phyloP scores from a whole-genome alignment of 106 monocot species.

The Cymbidium sinense region DNA sequence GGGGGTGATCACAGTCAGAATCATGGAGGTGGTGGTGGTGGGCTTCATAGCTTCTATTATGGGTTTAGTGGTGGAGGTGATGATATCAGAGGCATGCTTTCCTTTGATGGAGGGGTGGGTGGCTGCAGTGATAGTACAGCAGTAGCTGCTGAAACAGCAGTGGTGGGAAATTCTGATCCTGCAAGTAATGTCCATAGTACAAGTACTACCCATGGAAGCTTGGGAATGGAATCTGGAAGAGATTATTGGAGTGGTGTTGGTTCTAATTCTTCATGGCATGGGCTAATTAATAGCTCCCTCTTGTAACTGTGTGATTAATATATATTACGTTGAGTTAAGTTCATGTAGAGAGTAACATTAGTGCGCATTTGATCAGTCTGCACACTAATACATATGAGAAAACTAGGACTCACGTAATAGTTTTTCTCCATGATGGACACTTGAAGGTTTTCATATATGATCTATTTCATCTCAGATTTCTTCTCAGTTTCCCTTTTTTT shows the following conservation, averaged over 20 bases:
- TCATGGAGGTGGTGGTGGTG: background rate
- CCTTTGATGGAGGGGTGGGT: slow-evolving; percentile 6
- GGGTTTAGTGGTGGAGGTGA: slow-evolving; percentile 11
- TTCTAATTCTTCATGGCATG: slow-evolving; percentile 23
- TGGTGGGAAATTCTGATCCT: background rate
- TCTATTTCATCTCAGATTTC: too few species aligned
- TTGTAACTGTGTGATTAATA: slow-evolving; percentile 8
- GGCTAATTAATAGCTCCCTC: slow-evolving; percentile 28
- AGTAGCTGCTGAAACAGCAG: background rate
- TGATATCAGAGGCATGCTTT: slow-evolving; percentile 1
- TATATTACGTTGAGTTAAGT: background rate
- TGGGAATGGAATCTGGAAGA: slow-evolving; percentile 10
- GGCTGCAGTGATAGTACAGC: background rate
- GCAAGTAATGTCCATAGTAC: background rate
- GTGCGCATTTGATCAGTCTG: too few species aligned
- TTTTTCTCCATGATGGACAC: too few species aligned
- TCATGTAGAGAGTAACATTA: background rate
- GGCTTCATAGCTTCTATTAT: slow-evolving; percentile 7
- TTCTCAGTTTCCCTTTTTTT: too few species aligned
- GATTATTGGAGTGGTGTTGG: slow-evolving; percentile 22
- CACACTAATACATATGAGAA: background rate
- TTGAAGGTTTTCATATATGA: too few species aligned
- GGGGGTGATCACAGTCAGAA: slow-evolving; percentile 19
- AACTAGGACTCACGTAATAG: background rate
- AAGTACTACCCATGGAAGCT: background rate